These are phyloP conservation scores for Sutorius australiensis DNA, from an alignment of 768 basidiomycete genomes.

Conservation along the genomic window DNA sequence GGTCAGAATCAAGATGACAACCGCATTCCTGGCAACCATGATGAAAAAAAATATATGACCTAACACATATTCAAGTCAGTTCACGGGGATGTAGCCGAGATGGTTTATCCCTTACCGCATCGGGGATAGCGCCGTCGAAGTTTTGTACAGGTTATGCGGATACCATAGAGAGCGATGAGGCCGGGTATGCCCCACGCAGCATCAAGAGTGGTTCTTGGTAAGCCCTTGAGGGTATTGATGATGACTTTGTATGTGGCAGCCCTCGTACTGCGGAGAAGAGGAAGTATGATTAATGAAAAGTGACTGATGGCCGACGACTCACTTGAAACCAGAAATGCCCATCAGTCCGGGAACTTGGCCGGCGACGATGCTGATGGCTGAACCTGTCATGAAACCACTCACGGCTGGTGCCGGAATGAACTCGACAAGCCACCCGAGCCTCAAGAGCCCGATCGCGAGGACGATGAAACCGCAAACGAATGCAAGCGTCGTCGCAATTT, in stretches of 20 bases:
- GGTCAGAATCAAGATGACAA: constrained; percentile 85
- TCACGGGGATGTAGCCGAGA: background rate
- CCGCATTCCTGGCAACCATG: constrained; percentile 74
- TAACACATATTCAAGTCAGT: constrained; percentile 23
- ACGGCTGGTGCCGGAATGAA: constrained; percentile 87
- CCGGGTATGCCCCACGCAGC: constrained; percentile 88
- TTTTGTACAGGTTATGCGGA: constrained; percentile 54
- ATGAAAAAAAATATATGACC: constrained; percentile 76
- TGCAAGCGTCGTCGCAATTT: constrained; percentile 82
- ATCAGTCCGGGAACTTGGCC: constrained; percentile 89
- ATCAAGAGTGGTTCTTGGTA: constrained; percentile 68
- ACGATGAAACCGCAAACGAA: constrained; percentile 91
- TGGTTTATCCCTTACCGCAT: constrained; percentile 39
- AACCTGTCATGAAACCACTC: constrained; percentile 95
- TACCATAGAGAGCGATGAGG: constrained; percentile 63
- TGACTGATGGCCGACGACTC: constrained; percentile 26
- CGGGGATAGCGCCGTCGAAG: constrained; percentile 59
- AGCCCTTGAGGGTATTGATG: constrained; percentile 87
- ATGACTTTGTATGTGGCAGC: constrained; percentile 82
- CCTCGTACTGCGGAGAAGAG: constrained; percentile 57
- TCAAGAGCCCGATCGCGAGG: constrained; percentile 81
- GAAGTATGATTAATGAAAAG: background rate
- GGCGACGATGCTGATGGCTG: constrained; percentile 87
- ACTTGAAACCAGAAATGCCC: constrained; percentile 85
- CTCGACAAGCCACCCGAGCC: constrained; percentile 92